phyloP scores from a whole-genome alignment of 805 yeast species.

The Candida easanensis region DNA sequence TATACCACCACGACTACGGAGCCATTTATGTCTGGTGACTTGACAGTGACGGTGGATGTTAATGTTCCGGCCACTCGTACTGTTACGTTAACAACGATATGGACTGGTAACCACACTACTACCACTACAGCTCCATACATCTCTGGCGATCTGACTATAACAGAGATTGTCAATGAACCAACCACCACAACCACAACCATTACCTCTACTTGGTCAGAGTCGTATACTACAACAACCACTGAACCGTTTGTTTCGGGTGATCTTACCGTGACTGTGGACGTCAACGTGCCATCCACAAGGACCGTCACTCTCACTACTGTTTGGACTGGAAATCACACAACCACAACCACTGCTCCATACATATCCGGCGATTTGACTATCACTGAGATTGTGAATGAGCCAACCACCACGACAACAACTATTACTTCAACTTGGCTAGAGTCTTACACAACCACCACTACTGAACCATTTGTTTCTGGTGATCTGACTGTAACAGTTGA shows the following conservation, averaged over 20 bases:
- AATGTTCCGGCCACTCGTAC: too few relatives aligned
- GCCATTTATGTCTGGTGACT: too few relatives aligned
- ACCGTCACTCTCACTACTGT: background rate
- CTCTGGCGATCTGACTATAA: slow-evolving; percentile 9
- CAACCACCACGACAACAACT: background rate
- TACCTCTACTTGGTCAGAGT: slow-evolving; percentile 2
- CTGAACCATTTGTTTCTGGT: slow-evolving; percentile 1
- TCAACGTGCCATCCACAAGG: slow-evolving; percentile 10
- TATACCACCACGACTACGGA: too few relatives aligned
- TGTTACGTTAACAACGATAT: too few relatives aligned
- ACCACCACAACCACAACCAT: background rate
- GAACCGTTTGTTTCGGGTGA: slow-evolving; percentile 4
- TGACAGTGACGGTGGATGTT: too few relatives aligned
- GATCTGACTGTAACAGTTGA: slow-evolving; percentile 1
- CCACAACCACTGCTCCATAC: slow-evolving; percentile 2
- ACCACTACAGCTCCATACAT: background rate
- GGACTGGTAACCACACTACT: too few relatives aligned
- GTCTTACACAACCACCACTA: slow-evolving; percentile 2
- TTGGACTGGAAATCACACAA: background rate
- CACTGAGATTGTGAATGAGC: slow-evolving; percentile 10
- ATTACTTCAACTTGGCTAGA: background rate
- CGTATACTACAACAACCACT: slow-evolving; percentile 12
- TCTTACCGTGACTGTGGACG: slow-evolving; percentile 7
- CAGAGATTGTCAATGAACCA: slow-evolving; percentile 11
- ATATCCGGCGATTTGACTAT: slow-evolving; percentile 10